phyloP scores from a whole-genome alignment of 192 early-diverging fungal species.

The Podila horticola region DNA sequence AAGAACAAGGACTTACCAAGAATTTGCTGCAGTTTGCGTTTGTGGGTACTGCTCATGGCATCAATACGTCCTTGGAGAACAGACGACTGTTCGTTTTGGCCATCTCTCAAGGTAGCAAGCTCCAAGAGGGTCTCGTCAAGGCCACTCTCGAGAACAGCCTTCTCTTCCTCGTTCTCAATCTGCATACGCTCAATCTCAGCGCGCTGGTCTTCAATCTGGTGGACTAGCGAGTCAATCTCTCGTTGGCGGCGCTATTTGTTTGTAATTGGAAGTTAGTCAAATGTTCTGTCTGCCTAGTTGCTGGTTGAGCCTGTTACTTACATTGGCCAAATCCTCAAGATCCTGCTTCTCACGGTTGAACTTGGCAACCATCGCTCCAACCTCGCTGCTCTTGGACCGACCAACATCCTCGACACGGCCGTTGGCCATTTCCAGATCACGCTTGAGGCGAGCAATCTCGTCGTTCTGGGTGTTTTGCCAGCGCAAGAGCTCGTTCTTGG shows the following conservation, averaged over 20 bases:
- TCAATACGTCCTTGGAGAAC: conserved; percentile 69
- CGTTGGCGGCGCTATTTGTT: conserved; percentile 68
- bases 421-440: conserved; percentile 84
- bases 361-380: conserved; percentile 79
- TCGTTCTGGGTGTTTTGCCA: conserved; percentile 83
- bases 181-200: conserved; percentile 73
- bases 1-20: conserved; percentile 52
- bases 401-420: conserved; percentile 81
- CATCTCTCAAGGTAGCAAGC: conserved; percentile 62
- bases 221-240: conserved; percentile 49
- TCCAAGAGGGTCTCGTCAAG: conserved; percentile 84
- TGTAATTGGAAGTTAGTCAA: background rate
- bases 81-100: conserved; percentile 24
- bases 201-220: conserved; percentile 79
- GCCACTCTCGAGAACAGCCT: conserved; percentile 78
- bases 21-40: conserved; percentile 76
- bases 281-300: conserved; percentile 71
- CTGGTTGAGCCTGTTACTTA: conserved; percentile 80
- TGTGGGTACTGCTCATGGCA: conserved; percentile 69
- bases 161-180: conserved; percentile 88
- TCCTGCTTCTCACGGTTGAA: conserved; percentile 89
- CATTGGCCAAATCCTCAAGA: conserved; percentile 71
- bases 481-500: conserved; percentile 84
- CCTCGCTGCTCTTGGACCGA: conserved; percentile 83
- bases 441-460: conserved; percentile 81